phyloP scores from a whole-genome alignment of 345 rosid genomes.

The Linum trigynum region DNA sequence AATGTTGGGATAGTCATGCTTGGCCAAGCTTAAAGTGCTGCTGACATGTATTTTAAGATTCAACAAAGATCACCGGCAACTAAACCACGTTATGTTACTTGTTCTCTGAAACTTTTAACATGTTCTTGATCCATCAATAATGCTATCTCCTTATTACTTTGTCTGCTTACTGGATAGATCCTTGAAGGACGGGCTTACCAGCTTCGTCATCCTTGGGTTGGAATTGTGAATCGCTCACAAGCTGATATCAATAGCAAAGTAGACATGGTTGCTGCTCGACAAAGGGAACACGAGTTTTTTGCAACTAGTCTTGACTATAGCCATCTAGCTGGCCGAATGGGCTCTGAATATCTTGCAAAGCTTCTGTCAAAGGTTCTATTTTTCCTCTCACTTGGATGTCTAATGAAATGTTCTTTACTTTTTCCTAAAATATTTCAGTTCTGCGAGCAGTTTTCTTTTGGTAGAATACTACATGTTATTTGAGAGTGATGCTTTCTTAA shows the following conservation, averaged over 20 bases:
- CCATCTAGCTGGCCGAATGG: constrained; percentile 5
- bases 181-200: constrained; percentile 1
- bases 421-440: background rate
- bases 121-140: background rate
- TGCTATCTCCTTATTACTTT: constrained; percentile 5
- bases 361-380: constrained; percentile 1
- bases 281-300: constrained; percentile 1
- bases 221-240: constrained; percentile 7
- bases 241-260: constrained; percentile 1
- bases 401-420: background rate
- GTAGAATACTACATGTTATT: no score
- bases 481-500: no score
- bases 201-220: constrained; percentile 6
- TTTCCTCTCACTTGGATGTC: background rate
- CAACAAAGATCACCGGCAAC: background rate
- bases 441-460: no score
- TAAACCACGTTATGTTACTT: background rate
- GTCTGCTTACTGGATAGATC: background rate
- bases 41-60: no score
- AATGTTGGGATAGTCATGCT: no score
- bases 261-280: constrained; percentile 6
- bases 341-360: constrained; percentile 9
- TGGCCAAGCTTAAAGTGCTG: no score
- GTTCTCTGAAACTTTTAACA: background rate
- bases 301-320: background rate